These are phyloP conservation scores for Effrenium voratum DNA, from an alignment of 73 alveolate species.

Conservation along the genomic window DNA sequence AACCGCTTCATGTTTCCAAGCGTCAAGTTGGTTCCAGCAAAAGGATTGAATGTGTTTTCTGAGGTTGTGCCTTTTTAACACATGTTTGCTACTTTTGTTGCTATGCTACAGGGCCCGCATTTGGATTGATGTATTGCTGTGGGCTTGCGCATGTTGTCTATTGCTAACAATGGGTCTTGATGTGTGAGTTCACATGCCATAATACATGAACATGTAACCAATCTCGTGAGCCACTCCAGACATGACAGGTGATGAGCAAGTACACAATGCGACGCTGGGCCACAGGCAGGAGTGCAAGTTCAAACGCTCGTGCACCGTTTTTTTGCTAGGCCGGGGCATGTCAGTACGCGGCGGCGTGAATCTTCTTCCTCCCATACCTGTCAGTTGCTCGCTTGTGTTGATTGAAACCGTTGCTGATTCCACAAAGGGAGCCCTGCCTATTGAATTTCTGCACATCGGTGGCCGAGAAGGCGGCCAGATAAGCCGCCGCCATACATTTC, in stretches of 20 bases:
- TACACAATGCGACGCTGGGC: not conserved
- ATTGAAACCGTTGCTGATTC: not conserved
- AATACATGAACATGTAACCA: too few relatives aligned
- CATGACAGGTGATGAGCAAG: too few relatives aligned
- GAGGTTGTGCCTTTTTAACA: not conserved
- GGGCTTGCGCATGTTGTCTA: not conserved
- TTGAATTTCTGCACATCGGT: not conserved
- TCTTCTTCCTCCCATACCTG: not conserved
- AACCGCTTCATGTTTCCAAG: not conserved
- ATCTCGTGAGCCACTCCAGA: too few relatives aligned
- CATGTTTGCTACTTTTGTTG: not conserved
- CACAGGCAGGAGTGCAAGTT: too few relatives aligned
- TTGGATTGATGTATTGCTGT: not conserved
- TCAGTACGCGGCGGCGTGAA: too few relatives aligned
- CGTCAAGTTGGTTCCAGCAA: not conserved
- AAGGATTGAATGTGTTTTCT: not conserved
- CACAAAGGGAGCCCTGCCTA: not conserved
- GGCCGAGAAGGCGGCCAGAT: not conserved
- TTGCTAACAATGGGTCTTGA: not conserved
- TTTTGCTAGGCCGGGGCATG: too few relatives aligned
- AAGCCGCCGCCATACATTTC: not conserved
- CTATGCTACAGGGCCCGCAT: not conserved
- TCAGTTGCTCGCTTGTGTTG: not conserved
- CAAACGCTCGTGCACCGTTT: too few relatives aligned
- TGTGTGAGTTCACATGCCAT: not conserved